Evolutionary conservation across 495 filamentous ascomycete genomes (phyloP).

Genomic region (Sabuloglossum arenarium): DNA sequence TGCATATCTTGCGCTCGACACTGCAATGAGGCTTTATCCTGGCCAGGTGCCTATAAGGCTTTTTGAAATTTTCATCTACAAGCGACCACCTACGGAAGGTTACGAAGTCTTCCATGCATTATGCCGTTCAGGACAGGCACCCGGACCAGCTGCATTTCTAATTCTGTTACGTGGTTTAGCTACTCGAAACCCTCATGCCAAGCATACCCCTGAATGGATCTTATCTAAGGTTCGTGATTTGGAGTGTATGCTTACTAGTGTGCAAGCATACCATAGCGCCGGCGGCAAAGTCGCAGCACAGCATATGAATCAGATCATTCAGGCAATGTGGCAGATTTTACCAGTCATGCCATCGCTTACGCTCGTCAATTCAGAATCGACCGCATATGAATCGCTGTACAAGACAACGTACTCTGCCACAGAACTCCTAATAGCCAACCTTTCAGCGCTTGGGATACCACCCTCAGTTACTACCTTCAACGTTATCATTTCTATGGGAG

Average conservation of each 20-base stretch:
- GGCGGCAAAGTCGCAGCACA: slow-evolving; percentile 14
- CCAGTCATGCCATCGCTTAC: neutral
- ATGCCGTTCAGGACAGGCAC: slow-evolving; percentile 20
- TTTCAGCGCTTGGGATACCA: slow-evolving; percentile 8
- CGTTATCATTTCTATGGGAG: slow-evolving; percentile 17
- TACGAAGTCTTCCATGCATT: slow-evolving; percentile 25
- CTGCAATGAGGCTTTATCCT: slow-evolving; percentile 24
- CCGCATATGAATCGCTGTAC: neutral
- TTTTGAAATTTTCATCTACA: slow-evolving; percentile 23
- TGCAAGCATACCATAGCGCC: slow-evolving; percentile 18
- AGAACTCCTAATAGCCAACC: slow-evolving; percentile 9
- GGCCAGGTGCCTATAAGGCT: slow-evolving; percentile 17
- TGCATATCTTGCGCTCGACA: slow-evolving; percentile 26
- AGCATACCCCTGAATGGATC: too few species aligned
- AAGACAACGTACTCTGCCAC: neutral
- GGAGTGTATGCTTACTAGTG: slow-evolving; percentile 14
- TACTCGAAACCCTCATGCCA: too few species aligned
- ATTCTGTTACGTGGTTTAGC: too few species aligned
- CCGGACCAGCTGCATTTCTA: slow-evolving; percentile 11
- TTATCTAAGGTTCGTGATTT: slow-evolving; percentile 3
- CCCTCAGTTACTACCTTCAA: slow-evolving; percentile 16
- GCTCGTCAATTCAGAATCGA: too few species aligned
- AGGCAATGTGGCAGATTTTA: neutral
- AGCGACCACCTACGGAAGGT: slow-evolving; percentile 22
- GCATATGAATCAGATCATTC: slow-evolving; percentile 12